These are phyloP conservation scores for Candida boidinii DNA, from an alignment of 805 yeast genomes.

Conservation along the genomic window DNA sequence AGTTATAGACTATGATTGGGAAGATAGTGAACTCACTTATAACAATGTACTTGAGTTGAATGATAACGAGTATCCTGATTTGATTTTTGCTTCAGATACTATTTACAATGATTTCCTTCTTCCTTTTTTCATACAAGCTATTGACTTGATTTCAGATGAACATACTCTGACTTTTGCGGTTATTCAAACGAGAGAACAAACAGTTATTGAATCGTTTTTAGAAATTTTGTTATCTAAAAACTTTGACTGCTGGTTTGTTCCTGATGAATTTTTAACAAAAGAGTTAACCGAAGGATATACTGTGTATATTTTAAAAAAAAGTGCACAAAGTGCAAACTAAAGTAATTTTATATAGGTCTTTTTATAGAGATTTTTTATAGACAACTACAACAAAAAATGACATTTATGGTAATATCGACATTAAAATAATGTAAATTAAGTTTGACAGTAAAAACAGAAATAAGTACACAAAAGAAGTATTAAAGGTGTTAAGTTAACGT, in stretches of 20 bases:
- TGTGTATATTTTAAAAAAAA: conserved; percentile 27
- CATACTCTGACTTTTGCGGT: conserved; percentile 32
- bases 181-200: conserved; percentile 47
- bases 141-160: conserved; percentile 26
- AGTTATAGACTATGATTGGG: conserved; percentile 57
- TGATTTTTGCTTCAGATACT: conserved; percentile 55
- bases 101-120: conserved; percentile 56
- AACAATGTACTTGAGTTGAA: conserved; percentile 3
- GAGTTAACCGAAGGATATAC: conserved; percentile 34
- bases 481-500: too few relatives aligned
- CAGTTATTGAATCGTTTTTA: conserved; percentile 39
- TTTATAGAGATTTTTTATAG: background rate
- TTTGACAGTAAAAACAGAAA: too few relatives aligned
- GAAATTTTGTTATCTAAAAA: conserved; percentile 15
- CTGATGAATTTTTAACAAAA: conserved; percentile 21
- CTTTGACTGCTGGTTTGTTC: conserved; percentile 28
- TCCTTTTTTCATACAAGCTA: conserved; percentile 36
- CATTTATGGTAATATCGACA: background rate
- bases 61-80: conserved; percentile 26
- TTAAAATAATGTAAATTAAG: background rate
- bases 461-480: too few relatives aligned
- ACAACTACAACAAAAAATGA: background rate
- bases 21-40: conserved; percentile 23
- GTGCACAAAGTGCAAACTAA: too few relatives aligned
- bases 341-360: background rate